Percentiles rank a stretch among this genome's conserved stretches.
phyloP scores from a whole-genome alignment of 225 moss, liverwort and hornwort genomes.

The Marchantia paleacea region DNA sequence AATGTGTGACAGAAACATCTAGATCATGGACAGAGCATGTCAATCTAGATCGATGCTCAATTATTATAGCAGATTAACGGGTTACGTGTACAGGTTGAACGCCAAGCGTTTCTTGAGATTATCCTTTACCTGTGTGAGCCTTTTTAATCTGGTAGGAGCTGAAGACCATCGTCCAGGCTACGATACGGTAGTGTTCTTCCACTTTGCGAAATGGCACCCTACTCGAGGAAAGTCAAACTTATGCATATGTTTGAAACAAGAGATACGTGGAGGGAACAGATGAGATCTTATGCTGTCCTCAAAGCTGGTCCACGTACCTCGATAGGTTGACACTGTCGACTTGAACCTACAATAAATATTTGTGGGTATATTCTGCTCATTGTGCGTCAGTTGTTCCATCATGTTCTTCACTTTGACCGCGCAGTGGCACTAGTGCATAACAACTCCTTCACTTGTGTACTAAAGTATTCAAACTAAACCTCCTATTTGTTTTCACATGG shows the following conservation, averaged over 20 bases:
- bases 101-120: background rate
- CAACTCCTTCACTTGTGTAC: too few relatives aligned
- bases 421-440: too few relatives aligned
- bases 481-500: too few relatives aligned
- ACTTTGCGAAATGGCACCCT: background rate
- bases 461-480: too few relatives aligned
- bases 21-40: conserved; percentile 1
- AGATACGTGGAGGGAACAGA: background rate
- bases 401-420: too few relatives aligned
- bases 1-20: background rate
- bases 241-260: background rate
- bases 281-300: background rate
- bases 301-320: background rate
- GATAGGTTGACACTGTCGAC: background rate
- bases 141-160: too few relatives aligned
- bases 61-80: background rate
- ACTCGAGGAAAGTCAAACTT: background rate
- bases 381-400: too few relatives aligned
- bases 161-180: background rate
- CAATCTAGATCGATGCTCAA: background rate
- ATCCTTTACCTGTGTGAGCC: background rate
- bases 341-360: background rate
- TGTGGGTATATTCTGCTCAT: too few relatives aligned
- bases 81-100: background rate
- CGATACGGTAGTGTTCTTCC: background rate